A percentile compares a stretch with the other conserved stretches of the same genome.
phyloP scores from a whole-genome alignment of 1,284 basidiomycete species.

The Cutaneotrichosporon sp. region DNA sequence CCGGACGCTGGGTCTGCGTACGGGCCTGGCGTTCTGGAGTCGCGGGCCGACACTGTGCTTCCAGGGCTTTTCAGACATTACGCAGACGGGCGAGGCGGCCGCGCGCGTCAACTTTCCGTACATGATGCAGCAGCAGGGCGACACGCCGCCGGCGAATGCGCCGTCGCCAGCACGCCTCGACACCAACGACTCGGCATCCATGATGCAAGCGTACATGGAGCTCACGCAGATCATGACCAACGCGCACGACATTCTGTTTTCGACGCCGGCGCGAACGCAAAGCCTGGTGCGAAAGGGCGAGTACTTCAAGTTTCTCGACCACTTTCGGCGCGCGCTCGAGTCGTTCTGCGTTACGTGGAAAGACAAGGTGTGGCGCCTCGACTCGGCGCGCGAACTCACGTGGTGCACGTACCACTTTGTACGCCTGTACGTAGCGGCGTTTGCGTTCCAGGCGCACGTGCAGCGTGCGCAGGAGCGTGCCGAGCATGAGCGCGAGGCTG shows the following conservation, averaged over 20 bases:
- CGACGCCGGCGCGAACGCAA: constrained; percentile 43
- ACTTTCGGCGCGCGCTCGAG: constrained; percentile 37
- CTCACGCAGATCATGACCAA: constrained; percentile 50
- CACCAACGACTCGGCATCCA: constrained; percentile 31
- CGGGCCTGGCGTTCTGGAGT: constrained; percentile 50
- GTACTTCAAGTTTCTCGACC: constrained; percentile 48
- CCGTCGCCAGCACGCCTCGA: constrained; percentile 6
- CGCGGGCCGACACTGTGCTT: constrained; percentile 48
- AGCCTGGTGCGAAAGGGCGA: constrained; percentile 47
- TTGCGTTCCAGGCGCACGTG: constrained; percentile 50
- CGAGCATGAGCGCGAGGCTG: constrained; percentile 26
- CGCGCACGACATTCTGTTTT: constrained; percentile 49
- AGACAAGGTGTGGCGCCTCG: constrained; percentile 35
- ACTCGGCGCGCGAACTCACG: constrained; percentile 34
- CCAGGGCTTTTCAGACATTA: constrained; percentile 41
- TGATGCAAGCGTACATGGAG: constrained; percentile 44
- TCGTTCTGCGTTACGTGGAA: constrained; percentile 36
- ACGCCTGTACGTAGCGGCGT: constrained; percentile 48
- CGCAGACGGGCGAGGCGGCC: constrained; percentile 41
- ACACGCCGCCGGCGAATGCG: neutral
- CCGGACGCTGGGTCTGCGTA: constrained; percentile 46
- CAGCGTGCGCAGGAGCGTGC: constrained; percentile 43
- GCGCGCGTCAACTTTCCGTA: constrained; percentile 46
- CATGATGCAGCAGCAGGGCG: constrained; percentile 29
- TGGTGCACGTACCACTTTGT: constrained; percentile 48